Conservation (phyloP, 2,329 filamentous ascomycete genomes). For the Cladosporium velox region DNA sequence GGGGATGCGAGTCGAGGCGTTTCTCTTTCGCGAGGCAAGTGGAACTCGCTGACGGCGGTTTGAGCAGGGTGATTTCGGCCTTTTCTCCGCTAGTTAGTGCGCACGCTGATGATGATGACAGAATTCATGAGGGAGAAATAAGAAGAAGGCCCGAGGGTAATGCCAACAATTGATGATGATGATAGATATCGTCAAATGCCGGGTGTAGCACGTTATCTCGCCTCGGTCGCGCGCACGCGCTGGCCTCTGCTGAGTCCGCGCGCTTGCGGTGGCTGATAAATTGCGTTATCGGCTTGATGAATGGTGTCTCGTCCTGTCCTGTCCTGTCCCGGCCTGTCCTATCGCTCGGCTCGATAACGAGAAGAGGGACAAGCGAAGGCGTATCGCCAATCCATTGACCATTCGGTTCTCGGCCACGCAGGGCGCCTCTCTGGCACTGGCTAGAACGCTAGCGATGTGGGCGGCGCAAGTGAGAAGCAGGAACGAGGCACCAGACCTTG, state of each 20-base stretch:
- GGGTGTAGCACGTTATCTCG: constrained; percentile 1
- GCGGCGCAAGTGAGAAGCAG: constrained; percentile 14
- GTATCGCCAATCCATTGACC: constrained; percentile 3
- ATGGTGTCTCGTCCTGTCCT: neutral
- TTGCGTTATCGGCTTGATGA: constrained; percentile 3
- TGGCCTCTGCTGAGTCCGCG: neutral
- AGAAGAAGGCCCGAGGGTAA: neutral
- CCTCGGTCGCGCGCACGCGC: neutral
- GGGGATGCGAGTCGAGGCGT: neutral
- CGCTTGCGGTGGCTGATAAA: neutral
- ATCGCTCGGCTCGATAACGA: constrained; percentile 4
- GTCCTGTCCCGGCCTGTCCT: neutral
- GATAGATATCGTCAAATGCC: constrained; percentile 6
- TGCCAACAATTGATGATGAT: neutral
- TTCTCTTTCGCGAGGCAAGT: neutral
- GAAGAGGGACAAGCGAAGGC: neutral
- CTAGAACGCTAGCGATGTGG: constrained; percentile 18
- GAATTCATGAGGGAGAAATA: neutral
- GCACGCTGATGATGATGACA: neutral
- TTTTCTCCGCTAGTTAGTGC: neutral
- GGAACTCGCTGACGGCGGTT: neutral
- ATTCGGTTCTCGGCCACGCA: constrained; percentile 7
- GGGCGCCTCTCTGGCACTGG: constrained; percentile 8
- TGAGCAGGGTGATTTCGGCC: neutral
- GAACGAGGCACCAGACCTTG: constrained; percentile 4